Evolutionary conservation across 441 rosid genomes (phyloP).

Genomic region (Daphne laureola): DNA sequence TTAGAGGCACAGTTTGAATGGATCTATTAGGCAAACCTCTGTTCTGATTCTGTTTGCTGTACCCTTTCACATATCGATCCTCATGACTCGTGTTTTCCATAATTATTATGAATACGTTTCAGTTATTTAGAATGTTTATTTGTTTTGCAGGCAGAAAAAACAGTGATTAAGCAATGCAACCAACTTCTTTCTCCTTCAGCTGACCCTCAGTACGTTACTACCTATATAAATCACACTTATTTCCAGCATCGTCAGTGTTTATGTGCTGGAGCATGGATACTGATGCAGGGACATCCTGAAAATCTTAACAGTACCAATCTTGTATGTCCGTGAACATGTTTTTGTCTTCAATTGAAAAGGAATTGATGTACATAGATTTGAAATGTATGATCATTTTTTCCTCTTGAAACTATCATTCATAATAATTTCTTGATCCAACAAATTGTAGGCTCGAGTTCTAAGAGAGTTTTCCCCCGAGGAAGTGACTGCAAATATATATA

Average conservation of each 20-base stretch:
- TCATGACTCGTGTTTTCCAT: too few species aligned
- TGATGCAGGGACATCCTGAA: slow-evolving; percentile 91
- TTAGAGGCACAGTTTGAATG: too few species aligned
- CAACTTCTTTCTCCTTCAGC: slow-evolving; percentile 86
- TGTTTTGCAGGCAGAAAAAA: slow-evolving; percentile 65
- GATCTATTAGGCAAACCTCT: too few species aligned
- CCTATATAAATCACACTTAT: slow-evolving; percentile 75
- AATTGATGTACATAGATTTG: not conserved
- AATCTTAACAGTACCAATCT: slow-evolving; percentile 74
- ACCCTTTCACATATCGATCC: too few species aligned
- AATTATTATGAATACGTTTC: too few species aligned
- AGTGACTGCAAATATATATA: slow-evolving; percentile 86
- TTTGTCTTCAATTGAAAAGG: too few species aligned
- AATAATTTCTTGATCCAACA: slow-evolving; percentile 10
- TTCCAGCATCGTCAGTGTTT: slow-evolving; percentile 73
- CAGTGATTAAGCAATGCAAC: slow-evolving; percentile 83
- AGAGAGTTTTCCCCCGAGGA: slow-evolving; percentile 93
- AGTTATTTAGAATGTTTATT: slow-evolving; percentile 3
- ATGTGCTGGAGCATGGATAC: slow-evolving; percentile 94
- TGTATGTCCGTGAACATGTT: slow-evolving; percentile 29
- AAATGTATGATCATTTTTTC: slow-evolving; percentile 13
- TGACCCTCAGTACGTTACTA: slow-evolving; percentile 67
- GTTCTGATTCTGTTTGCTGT: too few species aligned
- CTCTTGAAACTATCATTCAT: slow-evolving; percentile 11
- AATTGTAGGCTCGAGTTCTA: slow-evolving; percentile 65